Percentiles rank a stretch among this genome's conserved stretches.
Conservation (phyloP, 768 basidiomycete genomes). For the Cystofilobasidium bisporidii region DNA sequence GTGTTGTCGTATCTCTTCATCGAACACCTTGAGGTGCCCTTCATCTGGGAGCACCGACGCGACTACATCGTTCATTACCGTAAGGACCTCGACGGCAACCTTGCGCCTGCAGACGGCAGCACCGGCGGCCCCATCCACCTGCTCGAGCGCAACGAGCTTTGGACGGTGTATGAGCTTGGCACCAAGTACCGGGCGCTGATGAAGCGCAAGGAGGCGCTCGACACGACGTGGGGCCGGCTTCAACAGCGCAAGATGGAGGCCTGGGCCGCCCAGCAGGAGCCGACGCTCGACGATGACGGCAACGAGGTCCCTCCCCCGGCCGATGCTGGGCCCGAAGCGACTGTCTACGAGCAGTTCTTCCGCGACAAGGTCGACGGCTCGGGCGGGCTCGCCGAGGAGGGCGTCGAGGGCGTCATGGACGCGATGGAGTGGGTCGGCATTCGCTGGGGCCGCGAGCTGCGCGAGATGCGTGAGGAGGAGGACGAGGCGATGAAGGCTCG, state of each 20-base stretch:
- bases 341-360: constrained; percentile 47
- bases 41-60: constrained; percentile 84
- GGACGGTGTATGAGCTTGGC: constrained; percentile 82
- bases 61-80: constrained; percentile 60
- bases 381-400: constrained; percentile 46
- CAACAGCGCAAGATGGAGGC: constrained; percentile 25
- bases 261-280: neutral
- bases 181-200: constrained; percentile 79
- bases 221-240: constrained; percentile 58
- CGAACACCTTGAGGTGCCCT: constrained; percentile 85
- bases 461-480: constrained; percentile 52
- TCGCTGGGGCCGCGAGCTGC: constrained; percentile 56
- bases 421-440: constrained; percentile 80
- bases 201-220: constrained; percentile 59
- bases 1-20: constrained; percentile 74
- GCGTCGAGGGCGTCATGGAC: constrained; percentile 81
- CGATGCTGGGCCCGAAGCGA: constrained; percentile 45
- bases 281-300: neutral
- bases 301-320: constrained; percentile 28
- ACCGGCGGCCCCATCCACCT: constrained; percentile 43
- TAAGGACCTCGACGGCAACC: constrained; percentile 9
- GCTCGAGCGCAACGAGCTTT: constrained; percentile 67
- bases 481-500: constrained; percentile 34
- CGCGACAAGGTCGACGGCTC: constrained; percentile 57
- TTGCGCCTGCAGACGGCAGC: constrained; percentile 2